Conservation (phyloP, 2,329 filamentous ascomycete species). For the Pleurostoma richardsiae region DNA sequence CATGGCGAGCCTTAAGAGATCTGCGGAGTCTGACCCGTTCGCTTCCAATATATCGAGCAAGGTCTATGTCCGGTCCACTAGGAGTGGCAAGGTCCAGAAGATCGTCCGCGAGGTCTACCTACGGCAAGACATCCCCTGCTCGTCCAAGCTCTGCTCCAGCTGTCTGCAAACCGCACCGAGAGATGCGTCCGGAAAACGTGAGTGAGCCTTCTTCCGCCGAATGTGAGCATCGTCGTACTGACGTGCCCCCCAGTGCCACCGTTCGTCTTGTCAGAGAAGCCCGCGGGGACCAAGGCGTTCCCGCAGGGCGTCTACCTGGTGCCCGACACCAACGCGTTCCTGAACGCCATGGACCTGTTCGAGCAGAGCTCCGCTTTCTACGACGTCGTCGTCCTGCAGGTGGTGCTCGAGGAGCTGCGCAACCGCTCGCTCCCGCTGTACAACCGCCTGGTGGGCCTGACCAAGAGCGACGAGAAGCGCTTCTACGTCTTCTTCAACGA, state of each 20-base stretch:
- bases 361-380: constrained; percentile 89
- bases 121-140: constrained; percentile 94
- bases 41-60: constrained; percentile 86
- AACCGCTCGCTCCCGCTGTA: constrained; percentile 92
- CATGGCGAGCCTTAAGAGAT: constrained; percentile 64
- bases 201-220: constrained; percentile 14
- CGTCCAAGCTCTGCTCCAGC: constrained; percentile 76
- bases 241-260: constrained; percentile 54
- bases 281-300: constrained; percentile 76
- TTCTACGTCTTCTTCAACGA: constrained; percentile 99
- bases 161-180: constrained; percentile 72
- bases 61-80: constrained; percentile 89
- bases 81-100: constrained; percentile 96
- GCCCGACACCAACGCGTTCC: constrained; percentile 91
- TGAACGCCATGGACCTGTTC: constrained; percentile 96
- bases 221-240: too few relatives aligned
- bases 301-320: constrained; percentile 89
- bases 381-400: constrained; percentile 95
- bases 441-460: constrained; percentile 84
- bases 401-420: constrained; percentile 91
- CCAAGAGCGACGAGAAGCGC: constrained; percentile 92
- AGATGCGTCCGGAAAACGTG: constrained; percentile 75
- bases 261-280: constrained; percentile 84
- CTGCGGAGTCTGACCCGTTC: constrained; percentile 43
- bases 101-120: constrained; percentile 96